A percentile compares a stretch with the other conserved stretches of the same genome.
Evolutionary conservation across 495 filamentous ascomycete genomes (phyloP).

Genomic region (Xylaria sp.): DNA sequence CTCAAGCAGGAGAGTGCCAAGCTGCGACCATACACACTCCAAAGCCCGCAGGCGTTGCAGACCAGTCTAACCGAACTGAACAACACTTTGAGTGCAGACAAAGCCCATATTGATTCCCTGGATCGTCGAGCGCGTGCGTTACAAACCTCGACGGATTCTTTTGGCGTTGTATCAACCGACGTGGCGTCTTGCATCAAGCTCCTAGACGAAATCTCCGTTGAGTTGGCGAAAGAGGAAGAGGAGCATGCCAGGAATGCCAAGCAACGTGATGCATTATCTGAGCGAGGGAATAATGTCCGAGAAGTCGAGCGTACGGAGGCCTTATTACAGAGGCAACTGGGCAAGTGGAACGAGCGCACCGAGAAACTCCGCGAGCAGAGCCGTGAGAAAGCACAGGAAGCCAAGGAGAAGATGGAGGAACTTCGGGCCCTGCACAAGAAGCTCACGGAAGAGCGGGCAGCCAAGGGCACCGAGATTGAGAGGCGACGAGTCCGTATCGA

Average conservation of each 20-base stretch:
- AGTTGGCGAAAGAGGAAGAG: constrained; percentile 89
- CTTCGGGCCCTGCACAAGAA: constrained; percentile 79
- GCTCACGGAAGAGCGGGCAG: constrained; percentile 81
- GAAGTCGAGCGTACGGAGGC: constrained; percentile 90
- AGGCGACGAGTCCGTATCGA: constrained; percentile 88
- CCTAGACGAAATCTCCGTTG: constrained; percentile 82
- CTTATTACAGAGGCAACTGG: constrained; percentile 80
- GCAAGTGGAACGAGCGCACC: constrained; percentile 83
- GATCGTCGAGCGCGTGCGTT: constrained; percentile 85
- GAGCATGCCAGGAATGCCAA: constrained; percentile 76
- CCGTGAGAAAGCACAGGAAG: constrained; percentile 77
- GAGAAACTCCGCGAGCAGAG: constrained; percentile 78
- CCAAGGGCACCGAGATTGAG: constrained; percentile 91
- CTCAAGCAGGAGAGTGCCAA: constrained; percentile 82
- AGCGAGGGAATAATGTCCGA: constrained; percentile 83
- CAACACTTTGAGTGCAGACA: constrained; percentile 75
- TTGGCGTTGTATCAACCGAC: constrained; percentile 80
- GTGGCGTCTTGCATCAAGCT: constrained; percentile 85
- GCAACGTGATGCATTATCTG: constrained; percentile 85
- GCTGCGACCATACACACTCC: constrained; percentile 87
- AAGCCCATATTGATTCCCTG: constrained; percentile 81
- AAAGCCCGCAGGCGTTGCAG: constrained; percentile 83
- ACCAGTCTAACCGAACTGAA: constrained; percentile 80
- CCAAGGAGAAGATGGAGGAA: constrained; percentile 89
- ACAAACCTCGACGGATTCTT: constrained; percentile 91